Percentiles rank a stretch among this genome's conserved stretches.
Conservation (phyloP, 495 filamentous ascomycete genomes). For the Glarea lozoyensis region DNA sequence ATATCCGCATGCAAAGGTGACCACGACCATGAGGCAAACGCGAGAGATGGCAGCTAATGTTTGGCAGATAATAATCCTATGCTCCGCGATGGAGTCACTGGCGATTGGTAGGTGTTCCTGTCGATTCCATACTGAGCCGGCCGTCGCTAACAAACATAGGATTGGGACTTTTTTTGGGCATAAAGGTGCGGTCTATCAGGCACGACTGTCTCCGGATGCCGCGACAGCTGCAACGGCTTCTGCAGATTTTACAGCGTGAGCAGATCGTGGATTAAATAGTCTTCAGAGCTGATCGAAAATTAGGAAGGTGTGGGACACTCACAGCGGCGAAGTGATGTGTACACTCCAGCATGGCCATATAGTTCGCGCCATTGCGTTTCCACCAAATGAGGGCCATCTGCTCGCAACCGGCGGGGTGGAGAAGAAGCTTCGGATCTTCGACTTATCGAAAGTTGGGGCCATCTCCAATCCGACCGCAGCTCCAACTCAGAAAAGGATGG, state of each 20-base stretch:
- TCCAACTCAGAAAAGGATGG: neutral
- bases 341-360: conserved; percentile 90
- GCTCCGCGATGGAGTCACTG: conserved; percentile 93
- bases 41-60: conserved; percentile 8
- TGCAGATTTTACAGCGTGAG: conserved; percentile 91
- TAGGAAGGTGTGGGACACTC: conserved; percentile 94
- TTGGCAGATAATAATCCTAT: conserved; percentile 81
- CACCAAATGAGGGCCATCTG: conserved; percentile 67
- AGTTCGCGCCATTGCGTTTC: conserved; percentile 86
- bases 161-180: conserved; percentile 97
- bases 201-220: conserved; percentile 80
- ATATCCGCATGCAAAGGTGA: conserved; percentile 98
- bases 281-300: conserved; percentile 9
- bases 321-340: conserved; percentile 82
- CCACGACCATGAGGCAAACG: conserved; percentile 1
- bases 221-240: conserved; percentile 83
- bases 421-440: conserved; percentile 93
- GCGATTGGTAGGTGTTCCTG: conserved; percentile 71
- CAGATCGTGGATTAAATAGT: conserved; percentile 2
- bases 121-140: neutral
- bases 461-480: conserved; percentile 6
- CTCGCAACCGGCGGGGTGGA: conserved; percentile 87
- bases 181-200: conserved; percentile 96
- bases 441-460: conserved; percentile 45
- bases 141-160: conserved; percentile 34